A percentile compares a stretch with the other conserved stretches of the same genome.
Conservation (phyloP, 768 basidiomycete genomes). For the Suillus subluteus region DNA sequence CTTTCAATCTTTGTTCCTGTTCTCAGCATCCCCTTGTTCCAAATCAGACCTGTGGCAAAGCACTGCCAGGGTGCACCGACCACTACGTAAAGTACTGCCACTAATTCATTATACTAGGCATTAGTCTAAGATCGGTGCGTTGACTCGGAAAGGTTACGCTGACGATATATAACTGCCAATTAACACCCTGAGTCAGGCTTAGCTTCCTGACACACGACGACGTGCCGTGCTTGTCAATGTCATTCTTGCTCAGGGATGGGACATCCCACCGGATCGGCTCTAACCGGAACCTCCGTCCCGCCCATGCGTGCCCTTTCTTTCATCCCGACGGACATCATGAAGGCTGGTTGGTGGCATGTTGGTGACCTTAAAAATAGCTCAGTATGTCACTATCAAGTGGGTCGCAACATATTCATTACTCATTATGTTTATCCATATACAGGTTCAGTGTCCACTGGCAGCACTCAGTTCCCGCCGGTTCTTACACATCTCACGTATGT, state of each 20-base stretch:
- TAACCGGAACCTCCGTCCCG: not conserved
- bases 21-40: conserved; percentile 18
- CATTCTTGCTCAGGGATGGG: not conserved
- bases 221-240: conserved; percentile 2
- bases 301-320: not conserved
- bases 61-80: not conserved
- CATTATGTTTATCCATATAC: not conserved
- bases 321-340: not conserved
- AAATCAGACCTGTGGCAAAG: conserved; percentile 16
- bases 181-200: not conserved
- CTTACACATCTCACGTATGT: not conserved
- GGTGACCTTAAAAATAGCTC: not conserved
- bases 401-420: not conserved
- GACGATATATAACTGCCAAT: not conserved
- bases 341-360: not conserved
- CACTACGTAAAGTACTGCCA: conserved; percentile 5
- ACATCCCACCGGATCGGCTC: not conserved
- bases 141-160: not conserved
- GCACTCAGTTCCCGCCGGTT: not conserved
- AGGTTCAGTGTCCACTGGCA: not conserved
- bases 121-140: not conserved
- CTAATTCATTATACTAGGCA: not conserved
- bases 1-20: conserved; percentile 1
- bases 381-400: not conserved
- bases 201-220: not conserved